These are phyloP conservation scores for Austroboletus eburneus DNA, from an alignment of 768 basidiomycete genomes.

Conservation along the genomic window DNA sequence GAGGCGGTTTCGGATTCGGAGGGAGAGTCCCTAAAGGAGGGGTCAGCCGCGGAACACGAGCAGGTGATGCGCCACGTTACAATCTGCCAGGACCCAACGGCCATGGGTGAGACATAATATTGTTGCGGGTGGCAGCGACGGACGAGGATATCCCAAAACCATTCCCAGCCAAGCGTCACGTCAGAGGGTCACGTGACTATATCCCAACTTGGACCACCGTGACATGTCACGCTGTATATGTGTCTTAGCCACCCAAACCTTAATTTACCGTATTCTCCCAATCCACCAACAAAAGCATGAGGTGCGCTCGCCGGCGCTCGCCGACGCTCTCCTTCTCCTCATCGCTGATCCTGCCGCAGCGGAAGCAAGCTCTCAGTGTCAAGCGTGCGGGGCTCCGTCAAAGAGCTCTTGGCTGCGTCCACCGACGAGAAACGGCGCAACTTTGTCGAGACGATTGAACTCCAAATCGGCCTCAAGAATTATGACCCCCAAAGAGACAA, in stretches of 20 bases:
- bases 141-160: too few species aligned
- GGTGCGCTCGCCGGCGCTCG: slow-evolving; percentile 13
- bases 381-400: slow-evolving; percentile 99
- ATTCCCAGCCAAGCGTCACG: slow-evolving; percentile 4
- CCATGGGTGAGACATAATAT: slow-evolving; percentile 27
- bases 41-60: slow-evolving; percentile 1
- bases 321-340: not conserved
- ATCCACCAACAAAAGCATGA: slow-evolving; percentile 25
- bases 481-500: slow-evolving; percentile 99
- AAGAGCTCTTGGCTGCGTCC: slow-evolving; percentile 81
- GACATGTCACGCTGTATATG: slow-evolving; percentile 36
- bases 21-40: slow-evolving; percentile 6
- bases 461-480: slow-evolving; percentile 97
- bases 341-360: too few species aligned
- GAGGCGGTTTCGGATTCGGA: slow-evolving; percentile 28
- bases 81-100: slow-evolving; percentile 7
- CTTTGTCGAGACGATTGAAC: slow-evolving; percentile 94
- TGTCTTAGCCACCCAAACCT: slow-evolving; percentile 29
- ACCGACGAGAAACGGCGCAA: slow-evolving; percentile 89
- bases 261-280: slow-evolving; percentile 25
- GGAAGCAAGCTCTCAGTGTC: slow-evolving; percentile 92
- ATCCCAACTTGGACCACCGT: not conserved
- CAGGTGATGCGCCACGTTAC: slow-evolving; percentile 17
- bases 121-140: too few species aligned
- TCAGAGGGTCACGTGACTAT: slow-evolving; percentile 13